phyloP scores from a whole-genome alignment of 805 yeast species.

The Nakazawaea anatomiae region DNA sequence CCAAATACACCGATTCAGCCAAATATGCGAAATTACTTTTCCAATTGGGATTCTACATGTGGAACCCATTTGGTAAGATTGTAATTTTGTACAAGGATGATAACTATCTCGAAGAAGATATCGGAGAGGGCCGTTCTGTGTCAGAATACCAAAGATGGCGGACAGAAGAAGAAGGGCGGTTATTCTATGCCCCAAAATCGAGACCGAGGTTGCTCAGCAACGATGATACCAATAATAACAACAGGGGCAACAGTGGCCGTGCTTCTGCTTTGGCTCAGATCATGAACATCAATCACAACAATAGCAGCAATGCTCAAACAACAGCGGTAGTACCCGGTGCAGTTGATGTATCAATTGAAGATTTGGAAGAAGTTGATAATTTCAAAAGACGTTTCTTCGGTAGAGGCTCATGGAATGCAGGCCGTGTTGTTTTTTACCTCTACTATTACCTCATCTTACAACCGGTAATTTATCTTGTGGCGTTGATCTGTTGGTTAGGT shows the following conservation, averaged over 20 bases:
- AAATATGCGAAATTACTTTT: slow-evolving; percentile 58
- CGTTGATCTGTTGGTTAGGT: slow-evolving; percentile 66
- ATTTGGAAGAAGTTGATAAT: slow-evolving; percentile 14
- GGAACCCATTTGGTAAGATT: slow-evolving; percentile 86
- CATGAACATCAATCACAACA: no score
- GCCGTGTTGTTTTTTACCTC: slow-evolving; percentile 70
- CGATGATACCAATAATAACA: not conserved
- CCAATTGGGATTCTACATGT: slow-evolving; percentile 62
- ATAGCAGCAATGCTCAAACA: no score
- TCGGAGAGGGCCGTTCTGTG: slow-evolving; percentile 78
- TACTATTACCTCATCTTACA: slow-evolving; percentile 64
- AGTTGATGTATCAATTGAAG: no score
- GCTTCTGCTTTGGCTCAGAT: no score
- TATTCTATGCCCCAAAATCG: slow-evolving; percentile 70
- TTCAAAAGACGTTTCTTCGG: slow-evolving; percentile 63
- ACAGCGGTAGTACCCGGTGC: no score
- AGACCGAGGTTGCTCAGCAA: slow-evolving; percentile 5
- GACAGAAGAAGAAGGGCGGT: slow-evolving; percentile 58
- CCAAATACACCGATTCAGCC: slow-evolving; percentile 39
- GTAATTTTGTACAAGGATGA: slow-evolving; percentile 75
- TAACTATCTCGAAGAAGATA: slow-evolving; percentile 80
- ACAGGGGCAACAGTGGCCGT: slow-evolving; percentile 17
- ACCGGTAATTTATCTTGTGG: slow-evolving; percentile 55
- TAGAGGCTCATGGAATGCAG: slow-evolving; percentile 85
- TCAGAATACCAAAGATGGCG: slow-evolving; percentile 90